Base-by-base conservation (phyloP, 768 basidiomycete genomes). In the Lactarius trivialis region DNA sequence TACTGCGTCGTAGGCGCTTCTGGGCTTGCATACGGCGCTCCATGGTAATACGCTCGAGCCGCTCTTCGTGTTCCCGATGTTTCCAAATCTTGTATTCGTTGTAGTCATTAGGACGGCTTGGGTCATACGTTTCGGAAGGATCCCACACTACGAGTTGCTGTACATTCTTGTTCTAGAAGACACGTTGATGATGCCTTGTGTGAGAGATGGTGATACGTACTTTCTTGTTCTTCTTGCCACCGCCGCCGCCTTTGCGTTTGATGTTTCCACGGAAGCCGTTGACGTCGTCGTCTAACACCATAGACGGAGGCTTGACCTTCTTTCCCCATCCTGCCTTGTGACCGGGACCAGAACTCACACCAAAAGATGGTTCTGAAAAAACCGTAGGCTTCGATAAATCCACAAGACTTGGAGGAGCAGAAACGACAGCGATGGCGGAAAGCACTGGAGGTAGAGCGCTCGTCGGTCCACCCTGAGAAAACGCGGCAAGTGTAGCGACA, bases 251-350 rank as follows among this genome's bases (percentile, higher is more conserved):
- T 65, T 78, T 84, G 61, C 81, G 84, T 58, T 81, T 83, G 51
- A 81, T 76, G 12, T 79, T 77, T 14, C 79, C 69, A 68, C 84
- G 88, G 73, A 88, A 94, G 1, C 91, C 91, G 60, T 93, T 93
- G 65, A 93, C 78, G 64, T 93, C 90, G 63, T 93, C 92, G 63
- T 93, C 91, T 11, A 94, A 81, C 24, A 93, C 79, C 90, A 94
- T 93, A 0, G 89, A 89, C 3, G 92, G 92, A 17, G 92, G 91
- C 68, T 92, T 92, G 70, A 93, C 85, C 71, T 92, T 92, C 75
- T 87, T 89, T 48, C 88, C 88, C 91, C 91, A 92, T 67, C 85
- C 85, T 65, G 54, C 74, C 69, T 66, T 78, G 72, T 19, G 79
- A 74, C 67, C 78, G 74, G n/a, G 75, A 55, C 3, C 74, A 63